Percentiles rank a stretch among this genome's conserved stretches.
Evolutionary conservation across 83 land plant genomes (phyloP).

Genomic region (Picea abies): DNA sequence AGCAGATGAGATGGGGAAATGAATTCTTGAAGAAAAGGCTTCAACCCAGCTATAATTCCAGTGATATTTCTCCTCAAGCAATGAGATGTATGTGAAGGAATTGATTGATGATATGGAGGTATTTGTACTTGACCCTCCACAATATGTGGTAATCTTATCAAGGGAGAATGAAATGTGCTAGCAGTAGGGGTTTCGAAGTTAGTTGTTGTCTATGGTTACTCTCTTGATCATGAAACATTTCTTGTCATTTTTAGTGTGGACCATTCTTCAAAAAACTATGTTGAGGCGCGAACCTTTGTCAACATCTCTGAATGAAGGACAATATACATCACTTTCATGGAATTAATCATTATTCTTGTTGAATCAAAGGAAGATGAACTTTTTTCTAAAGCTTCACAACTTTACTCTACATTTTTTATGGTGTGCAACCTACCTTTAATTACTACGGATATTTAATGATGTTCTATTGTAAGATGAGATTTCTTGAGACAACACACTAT

Average conservation of each 20-base stretch:
- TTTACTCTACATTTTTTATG: conserved; percentile 59
- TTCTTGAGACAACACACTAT: conserved; percentile 42
- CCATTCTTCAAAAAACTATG: conserved; percentile 36
- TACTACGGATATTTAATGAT: conserved; percentile 30
- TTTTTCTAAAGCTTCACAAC: conserved; percentile 49
- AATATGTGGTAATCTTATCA: conserved; percentile 53
- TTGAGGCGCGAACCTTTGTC: conserved; percentile 47
- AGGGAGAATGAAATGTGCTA: conserved; percentile 47
- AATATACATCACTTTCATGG: conserved; percentile 21
- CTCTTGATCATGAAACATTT: conserved; percentile 36
- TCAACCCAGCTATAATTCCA: conserved; percentile 27
- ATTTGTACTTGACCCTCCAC: conserved; percentile 24
- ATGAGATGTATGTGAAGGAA: conserved; percentile 45
- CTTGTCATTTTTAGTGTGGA: conserved; percentile 44
- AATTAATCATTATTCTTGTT: conserved; percentile 48
- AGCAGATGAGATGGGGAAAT: conserved; percentile 67
- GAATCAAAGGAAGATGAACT: conserved; percentile 37
- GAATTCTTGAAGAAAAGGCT: conserved; percentile 56
- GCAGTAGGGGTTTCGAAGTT: conserved; percentile 48
- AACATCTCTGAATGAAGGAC: conserved; percentile 28
- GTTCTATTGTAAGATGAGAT: conserved; percentile 53
- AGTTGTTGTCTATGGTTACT: conserved; percentile 39
- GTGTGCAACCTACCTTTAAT: conserved; percentile 33
- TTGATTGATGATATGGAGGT: conserved; percentile 52
- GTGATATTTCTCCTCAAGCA: conserved; percentile 55